phyloP scores from a whole-genome alignment of 2,329 filamentous ascomycete species.

The Aspergillus sp. region DNA sequence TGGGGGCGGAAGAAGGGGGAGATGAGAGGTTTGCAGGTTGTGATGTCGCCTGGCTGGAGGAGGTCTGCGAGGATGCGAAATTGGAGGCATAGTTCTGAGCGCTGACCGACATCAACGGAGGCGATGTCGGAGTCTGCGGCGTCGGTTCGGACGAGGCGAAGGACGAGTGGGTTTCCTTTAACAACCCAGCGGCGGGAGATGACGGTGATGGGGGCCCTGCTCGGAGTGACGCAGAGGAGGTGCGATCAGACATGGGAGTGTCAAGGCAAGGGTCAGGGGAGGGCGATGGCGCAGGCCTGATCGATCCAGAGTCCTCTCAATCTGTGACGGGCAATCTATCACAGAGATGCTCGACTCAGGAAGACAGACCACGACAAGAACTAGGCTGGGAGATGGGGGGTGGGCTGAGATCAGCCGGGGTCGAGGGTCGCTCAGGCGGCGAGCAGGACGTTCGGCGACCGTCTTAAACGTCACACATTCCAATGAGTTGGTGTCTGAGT shows the following conservation, averaged over 20 bases:
- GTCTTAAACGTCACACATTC: slow-evolving; percentile 34
- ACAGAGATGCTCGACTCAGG: slow-evolving; percentile 5
- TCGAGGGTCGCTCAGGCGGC: slow-evolving; percentile 34
- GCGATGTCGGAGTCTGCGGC: slow-evolving; percentile 42
- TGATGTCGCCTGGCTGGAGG: slow-evolving; percentile 44
- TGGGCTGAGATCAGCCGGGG: slow-evolving; percentile 21
- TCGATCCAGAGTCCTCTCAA: slow-evolving; percentile 6
- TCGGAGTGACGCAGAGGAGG: slow-evolving; percentile 32
- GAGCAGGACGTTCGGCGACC: slow-evolving; percentile 33
- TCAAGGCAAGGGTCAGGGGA: slow-evolving; percentile 10
- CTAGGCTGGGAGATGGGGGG: slow-evolving; percentile 14
- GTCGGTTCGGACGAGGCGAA: slow-evolving; percentile 31
- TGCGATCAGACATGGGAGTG: slow-evolving; percentile 40
- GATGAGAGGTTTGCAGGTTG: slow-evolving; percentile 41
- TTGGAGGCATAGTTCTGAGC: slow-evolving; percentile 49
- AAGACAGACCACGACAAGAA: slow-evolving; percentile 10
- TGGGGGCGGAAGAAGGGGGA: slow-evolving; percentile 41
- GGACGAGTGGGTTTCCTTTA: slow-evolving; percentile 33
- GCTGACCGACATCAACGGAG: slow-evolving; percentile 52
- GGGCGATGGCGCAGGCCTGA: slow-evolving; percentile 14
- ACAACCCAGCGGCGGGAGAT: slow-evolving; percentile 40
- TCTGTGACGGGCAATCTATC: slow-evolving; percentile 9
- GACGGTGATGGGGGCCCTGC: slow-evolving; percentile 43
- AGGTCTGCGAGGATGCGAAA: slow-evolving; percentile 45
- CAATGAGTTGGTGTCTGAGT: slow-evolving; percentile 19